These are phyloP conservation scores for Brassica nigra DNA, from an alignment of 345 rosid genomes.

Conservation along the genomic window DNA sequence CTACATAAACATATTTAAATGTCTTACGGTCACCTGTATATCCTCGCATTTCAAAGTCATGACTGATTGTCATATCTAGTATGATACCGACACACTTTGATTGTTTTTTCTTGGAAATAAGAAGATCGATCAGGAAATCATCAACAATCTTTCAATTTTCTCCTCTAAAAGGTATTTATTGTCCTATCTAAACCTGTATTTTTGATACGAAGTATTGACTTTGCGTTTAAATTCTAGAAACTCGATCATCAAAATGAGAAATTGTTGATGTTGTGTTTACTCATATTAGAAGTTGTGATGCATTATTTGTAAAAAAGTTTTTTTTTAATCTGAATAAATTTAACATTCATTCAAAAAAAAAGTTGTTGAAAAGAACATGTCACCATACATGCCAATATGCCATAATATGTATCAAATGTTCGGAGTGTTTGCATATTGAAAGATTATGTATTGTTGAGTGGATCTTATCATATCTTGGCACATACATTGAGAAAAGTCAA, in stretches of 20 bases:
- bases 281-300: neutral
- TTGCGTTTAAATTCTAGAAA: neutral
- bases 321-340: no score
- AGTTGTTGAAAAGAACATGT: neutral
- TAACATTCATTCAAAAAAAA: no score
- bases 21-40: neutral
- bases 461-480: neutral
- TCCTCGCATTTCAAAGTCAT: neutral
- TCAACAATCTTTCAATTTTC: neutral
- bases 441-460: neutral
- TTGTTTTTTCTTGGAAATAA: neutral
- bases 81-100: conserved; percentile 1
- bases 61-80: conserved; percentile 13
- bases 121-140: neutral
- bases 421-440: neutral
- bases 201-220: neutral
- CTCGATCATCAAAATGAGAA: neutral
- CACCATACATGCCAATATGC: neutral
- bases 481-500: neutral
- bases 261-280: neutral
- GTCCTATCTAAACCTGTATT: neutral
- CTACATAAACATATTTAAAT: conserved; percentile 14
- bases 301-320: no score
- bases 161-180: conserved; percentile 3
- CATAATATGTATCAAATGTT: neutral